Conservation (phyloP, 176 grass and related monocot species). For the Hordeum vulgare region DNA sequence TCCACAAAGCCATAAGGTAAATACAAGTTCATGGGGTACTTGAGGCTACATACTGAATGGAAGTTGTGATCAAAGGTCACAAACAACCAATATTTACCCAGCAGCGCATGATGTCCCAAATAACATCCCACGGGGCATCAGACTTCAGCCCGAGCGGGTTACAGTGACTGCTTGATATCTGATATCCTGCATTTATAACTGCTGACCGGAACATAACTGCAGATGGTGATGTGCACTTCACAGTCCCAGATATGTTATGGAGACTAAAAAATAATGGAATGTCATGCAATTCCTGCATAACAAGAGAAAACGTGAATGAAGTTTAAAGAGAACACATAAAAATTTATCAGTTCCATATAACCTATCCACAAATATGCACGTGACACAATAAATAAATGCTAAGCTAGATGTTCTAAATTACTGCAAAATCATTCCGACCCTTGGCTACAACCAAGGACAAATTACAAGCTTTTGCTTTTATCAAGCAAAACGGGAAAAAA, state of each 20-base stretch:
- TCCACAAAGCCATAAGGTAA: not conserved
- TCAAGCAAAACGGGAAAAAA: not conserved
- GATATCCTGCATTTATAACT: constrained; percentile 95
- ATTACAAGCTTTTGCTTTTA: not conserved
- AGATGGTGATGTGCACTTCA: constrained; percentile 85
- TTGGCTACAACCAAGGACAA: not conserved
- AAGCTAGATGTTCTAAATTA: not conserved
- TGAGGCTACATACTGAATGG: not conserved
- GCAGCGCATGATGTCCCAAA: constrained; percentile 99
- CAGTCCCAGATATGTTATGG: constrained; percentile 82
- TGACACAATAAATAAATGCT: not conserved
- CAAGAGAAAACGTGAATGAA: constrained; percentile 27
- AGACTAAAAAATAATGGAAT: constrained; percentile 88
- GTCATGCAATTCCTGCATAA: constrained; percentile 78
- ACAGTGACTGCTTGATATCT: constrained; percentile 72
- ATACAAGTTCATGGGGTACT: not conserved
- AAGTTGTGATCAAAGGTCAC: not conserved
- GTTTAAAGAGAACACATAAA: constrained; percentile 1
- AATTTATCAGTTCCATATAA: constrained; percentile 4
- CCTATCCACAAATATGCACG: not conserved
- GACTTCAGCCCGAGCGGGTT: constrained; percentile 76
- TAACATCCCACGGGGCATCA: constrained; percentile 90
- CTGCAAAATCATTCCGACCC: not conserved
- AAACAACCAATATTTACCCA: constrained; percentile 51
- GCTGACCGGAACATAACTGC: constrained; percentile 81